Evolutionary conservation across 306 rosid genomes (phyloP).

Genomic region (Casuarina cunninghamiana): DNA sequence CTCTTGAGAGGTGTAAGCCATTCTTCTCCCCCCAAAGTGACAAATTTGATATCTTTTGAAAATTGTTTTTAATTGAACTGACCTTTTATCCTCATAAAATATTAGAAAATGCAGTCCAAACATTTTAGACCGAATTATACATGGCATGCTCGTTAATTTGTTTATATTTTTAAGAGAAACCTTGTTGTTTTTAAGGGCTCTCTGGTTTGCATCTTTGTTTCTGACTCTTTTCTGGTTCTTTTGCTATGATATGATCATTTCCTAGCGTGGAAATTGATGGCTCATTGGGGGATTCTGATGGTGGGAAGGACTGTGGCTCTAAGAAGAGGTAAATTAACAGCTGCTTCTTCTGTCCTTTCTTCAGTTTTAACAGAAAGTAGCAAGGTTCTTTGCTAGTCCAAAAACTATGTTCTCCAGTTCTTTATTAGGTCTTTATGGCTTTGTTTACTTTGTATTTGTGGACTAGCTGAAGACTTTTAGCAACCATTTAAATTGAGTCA

Average conservation of each 20-base stretch:
- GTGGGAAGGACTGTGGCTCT: slow-evolving; percentile 59
- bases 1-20: too few species aligned
- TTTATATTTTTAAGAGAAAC: not conserved
- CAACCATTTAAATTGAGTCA: not conserved
- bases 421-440: not conserved
- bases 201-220: not conserved
- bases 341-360: not conserved
- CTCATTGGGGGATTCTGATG: slow-evolving; percentile 70
- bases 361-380: not conserved
- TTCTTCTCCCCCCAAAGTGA: too few species aligned
- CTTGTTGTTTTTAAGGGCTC: not conserved
- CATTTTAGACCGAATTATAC: too few species aligned
- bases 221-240: slow-evolving; percentile 24
- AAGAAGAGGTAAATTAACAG: slow-evolving; percentile 67
- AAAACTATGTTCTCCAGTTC: not conserved
- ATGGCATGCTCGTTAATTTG: not conserved
- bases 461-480: not conserved
- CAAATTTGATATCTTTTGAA: too few species aligned
- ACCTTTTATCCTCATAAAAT: too few species aligned
- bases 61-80: too few species aligned
- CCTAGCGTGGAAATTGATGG: slow-evolving; percentile 73
- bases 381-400: too few species aligned
- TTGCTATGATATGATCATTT: slow-evolving; percentile 26
- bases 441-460: not conserved
- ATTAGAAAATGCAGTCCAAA: too few species aligned